Evolutionary conservation across 495 filamentous ascomycete species (phyloP).

Genomic region (Geoglossum glabrum): DNA sequence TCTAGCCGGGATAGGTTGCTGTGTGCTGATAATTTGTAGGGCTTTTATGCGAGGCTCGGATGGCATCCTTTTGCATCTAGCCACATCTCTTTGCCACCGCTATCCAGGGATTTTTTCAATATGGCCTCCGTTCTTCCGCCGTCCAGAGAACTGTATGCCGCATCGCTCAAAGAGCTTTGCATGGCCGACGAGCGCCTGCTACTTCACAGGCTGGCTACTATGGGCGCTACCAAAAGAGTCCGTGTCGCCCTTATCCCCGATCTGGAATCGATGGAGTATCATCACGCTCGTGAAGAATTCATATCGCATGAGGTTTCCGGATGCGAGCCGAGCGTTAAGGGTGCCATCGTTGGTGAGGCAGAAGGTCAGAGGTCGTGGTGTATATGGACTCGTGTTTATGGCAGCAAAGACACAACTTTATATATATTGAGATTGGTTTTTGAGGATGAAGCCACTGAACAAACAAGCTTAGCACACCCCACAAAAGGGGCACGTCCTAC

Average conservation of each 20-base stretch:
- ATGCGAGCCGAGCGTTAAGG: slow-evolving; percentile 38
- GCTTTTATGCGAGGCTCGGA: slow-evolving; percentile 66
- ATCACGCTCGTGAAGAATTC: slow-evolving; percentile 72
- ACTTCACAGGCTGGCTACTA: slow-evolving; percentile 8
- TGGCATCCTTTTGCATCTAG: slow-evolving; percentile 56
- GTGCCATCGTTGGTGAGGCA: slow-evolving; percentile 37
- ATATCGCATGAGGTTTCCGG: slow-evolving; percentile 36
- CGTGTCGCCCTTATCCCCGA: slow-evolving; percentile 55
- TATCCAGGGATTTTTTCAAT: slow-evolving; percentile 12
- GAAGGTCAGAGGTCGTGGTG: slow-evolving; percentile 45
- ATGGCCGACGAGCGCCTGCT: slow-evolving; percentile 31
- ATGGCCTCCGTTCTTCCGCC: slow-evolving; percentile 34
- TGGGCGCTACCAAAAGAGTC: neutral
- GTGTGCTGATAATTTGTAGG: slow-evolving; percentile 11
- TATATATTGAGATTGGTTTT: neutral
- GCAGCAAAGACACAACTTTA: slow-evolving; percentile 16
- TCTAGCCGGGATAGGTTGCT: neutral
- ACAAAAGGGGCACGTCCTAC: neutral
- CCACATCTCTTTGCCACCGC: slow-evolving; percentile 44
- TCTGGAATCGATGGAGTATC: slow-evolving; percentile 58
- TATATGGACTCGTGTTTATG: slow-evolving; percentile 61
- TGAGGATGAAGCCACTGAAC: neutral
- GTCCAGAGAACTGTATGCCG: neutral
- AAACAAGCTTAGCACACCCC: neutral
- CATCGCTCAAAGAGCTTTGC: neutral